Base-by-base conservation (phyloP, 2,329 filamentous ascomycete species). In the Penicillium sp. region DNA sequence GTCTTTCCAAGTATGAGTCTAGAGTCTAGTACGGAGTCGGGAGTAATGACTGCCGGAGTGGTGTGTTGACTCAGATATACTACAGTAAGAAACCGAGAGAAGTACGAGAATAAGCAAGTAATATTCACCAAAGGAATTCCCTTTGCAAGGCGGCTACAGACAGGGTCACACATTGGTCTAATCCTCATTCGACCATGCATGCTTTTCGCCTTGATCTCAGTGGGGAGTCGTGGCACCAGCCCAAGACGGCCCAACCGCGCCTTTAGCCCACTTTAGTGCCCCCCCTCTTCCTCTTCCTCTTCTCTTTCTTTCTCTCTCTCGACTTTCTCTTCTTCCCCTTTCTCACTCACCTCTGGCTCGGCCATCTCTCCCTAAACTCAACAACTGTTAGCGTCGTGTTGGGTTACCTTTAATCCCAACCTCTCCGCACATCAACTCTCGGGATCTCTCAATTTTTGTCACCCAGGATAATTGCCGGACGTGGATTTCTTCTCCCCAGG, bases 171-270 rank as follows among this genome's bases (percentile, higher is more conserved):
- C 47, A 55, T 49, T 36, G 36, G 27, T 50, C 63, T 66, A 68
- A 68, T 61, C 67, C 68, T 50, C 59, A 66, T 68, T 67, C 46
- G 66, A 62, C 54, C 60, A 53, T 68, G 67, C 67, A 65, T 65
- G 64, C 64, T 67, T 65, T 59, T 54, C 34, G 59, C 62, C 60
- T 59, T 60, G 57, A 64, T 61, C 57, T 52, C 44, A 50, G 68
- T 68, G 67, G 71, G 70, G 68, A 65, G 69, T 74, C 72, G 73
- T 75, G 72, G 73, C 73, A 73, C 73, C 73, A 71, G 69, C 71
- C 69, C 67, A 71, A 73, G 55, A 67, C 68, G 64, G 71, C 71
- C 71, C 71, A 73, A 73, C 68, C 67, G 59, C 66, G 34, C 52
- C 58, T 57, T 40, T 39, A 54, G 54, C 49, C 61, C 67, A 68